phyloP scores from a whole-genome alignment of 202 grass and related monocot species.

The Digitaria exilis region DNA sequence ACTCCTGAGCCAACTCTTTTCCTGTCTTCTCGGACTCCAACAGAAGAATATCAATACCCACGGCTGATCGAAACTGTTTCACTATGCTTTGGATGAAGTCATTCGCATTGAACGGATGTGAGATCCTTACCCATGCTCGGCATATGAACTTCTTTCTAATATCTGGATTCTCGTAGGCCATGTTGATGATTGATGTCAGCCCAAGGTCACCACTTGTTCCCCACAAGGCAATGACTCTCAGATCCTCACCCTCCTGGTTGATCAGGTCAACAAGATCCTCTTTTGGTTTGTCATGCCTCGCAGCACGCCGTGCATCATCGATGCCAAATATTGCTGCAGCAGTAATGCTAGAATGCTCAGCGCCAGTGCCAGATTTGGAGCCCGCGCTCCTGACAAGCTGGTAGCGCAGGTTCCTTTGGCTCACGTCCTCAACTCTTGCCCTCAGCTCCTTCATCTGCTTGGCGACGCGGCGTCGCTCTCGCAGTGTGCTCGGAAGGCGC shows the following conservation, averaged over 20 bases:
- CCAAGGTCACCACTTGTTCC: not conserved
- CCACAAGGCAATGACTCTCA: not conserved
- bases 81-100: not conserved
- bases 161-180: not conserved
- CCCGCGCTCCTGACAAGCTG: not conserved
- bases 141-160: not conserved
- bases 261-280: not conserved
- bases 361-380: not conserved
- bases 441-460: constrained; percentile 10
- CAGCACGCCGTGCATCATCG: not conserved
- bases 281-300: not conserved
- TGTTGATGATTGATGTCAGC: not conserved
- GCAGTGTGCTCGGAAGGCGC: not conserved
- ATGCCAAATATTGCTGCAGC: not conserved
- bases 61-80: not conserved
- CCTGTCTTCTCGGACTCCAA: not conserved
- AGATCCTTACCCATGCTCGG: not conserved
- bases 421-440: not conserved
- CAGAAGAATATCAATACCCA: not conserved
- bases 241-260: not conserved
- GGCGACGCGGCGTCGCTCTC: not conserved
- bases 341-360: not conserved
- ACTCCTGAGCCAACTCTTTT: not conserved
- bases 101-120: not conserved
- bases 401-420: constrained; percentile 8